Evolutionary conservation across 225 moss, liverwort and hornwort genomes (phyloP), one percentile per base, ranked within the genome.

Genomic region (Pleurozium schreberi): DNA sequence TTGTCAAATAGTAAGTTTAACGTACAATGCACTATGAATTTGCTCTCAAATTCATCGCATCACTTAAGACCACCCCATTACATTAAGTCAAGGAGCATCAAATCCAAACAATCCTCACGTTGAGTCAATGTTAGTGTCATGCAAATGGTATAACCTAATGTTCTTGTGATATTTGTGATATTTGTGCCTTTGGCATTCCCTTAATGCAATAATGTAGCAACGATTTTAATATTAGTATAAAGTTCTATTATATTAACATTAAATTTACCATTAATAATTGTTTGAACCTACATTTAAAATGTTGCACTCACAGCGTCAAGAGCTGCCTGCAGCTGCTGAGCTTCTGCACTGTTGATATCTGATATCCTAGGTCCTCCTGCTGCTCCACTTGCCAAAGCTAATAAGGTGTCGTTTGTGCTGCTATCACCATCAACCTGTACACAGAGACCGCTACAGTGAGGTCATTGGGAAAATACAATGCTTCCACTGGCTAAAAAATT

Each of bases 371-470:
- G 88, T 34, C 97, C 96, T 76, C 97, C 97, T 59, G 95, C 94
- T 88, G 92, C 94, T 74, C 96, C 96, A 91, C 96, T 98, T 76
- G 97, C 96, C 82, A 98, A 91, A 28, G 97, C 98, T 86, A 98
- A 87, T 81, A 98, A 95, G 86, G 98, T 97, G 81, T 97, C 97
- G 84, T 98, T 98, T 75, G 97, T 97, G 90, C 98, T 98, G 87
- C 94, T 96, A 89, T 98, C 97, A 90, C 98, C 97, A 89, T 98
- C 98, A 87, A 98, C 98, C 98, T 98, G 84, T 40, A 82, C 42
- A 84, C 47, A 84, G 49, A 52, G 28, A 60, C 38, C 45, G 58
- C 59, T 80, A 30, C 31, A 45, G 33, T 81, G 66, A 83, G 63
- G 28, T 78, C 42, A 69, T 55, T 64, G 34, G 38, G 63, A 28